phyloP scores from a whole-genome alignment of 345 rosid species.

The Trapa bicornis region DNA sequence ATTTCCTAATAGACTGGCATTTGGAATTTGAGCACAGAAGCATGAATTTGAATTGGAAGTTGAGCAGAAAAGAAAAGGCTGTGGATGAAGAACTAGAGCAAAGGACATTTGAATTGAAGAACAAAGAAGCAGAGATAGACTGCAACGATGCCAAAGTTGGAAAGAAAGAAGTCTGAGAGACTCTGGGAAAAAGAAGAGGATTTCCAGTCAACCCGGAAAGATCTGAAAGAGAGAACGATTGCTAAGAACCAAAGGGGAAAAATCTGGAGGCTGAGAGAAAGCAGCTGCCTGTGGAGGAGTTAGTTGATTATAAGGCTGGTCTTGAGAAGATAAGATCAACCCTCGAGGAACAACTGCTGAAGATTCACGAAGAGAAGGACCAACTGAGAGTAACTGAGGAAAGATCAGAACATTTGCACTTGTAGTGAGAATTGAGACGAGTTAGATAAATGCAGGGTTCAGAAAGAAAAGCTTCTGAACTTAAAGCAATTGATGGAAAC shows the following conservation, averaged over 20 bases:
- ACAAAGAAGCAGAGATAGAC: conserved; percentile 69
- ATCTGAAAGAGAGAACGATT: conserved; percentile 59
- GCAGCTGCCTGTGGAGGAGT: conserved; percentile 29
- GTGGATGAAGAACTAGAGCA: conserved; percentile 55
- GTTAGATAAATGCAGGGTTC: conserved; percentile 59
- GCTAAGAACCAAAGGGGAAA: conserved; percentile 47
- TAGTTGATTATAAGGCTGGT: conserved; percentile 43
- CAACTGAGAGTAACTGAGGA: conserved; percentile 59
- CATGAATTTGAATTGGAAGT: conserved; percentile 65
- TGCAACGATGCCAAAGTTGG: conserved; percentile 71
- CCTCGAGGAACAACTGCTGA: conserved; percentile 48
- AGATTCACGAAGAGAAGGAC: conserved; percentile 52
- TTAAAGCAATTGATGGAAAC: conserved; percentile 66
- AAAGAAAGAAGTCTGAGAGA: conserved; percentile 65
- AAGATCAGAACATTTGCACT: conserved; percentile 48
- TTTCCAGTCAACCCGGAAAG: conserved; percentile 44
- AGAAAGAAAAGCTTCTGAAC: conserved; percentile 63
- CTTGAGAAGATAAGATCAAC: conserved; percentile 53
- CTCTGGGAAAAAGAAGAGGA: conserved; percentile 67
- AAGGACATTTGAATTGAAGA: conserved; percentile 59
- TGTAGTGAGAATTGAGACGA: conserved; percentile 79
- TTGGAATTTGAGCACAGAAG: conserved; percentile 20
- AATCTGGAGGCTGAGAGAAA: conserved; percentile 48
- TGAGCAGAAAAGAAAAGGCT: conserved; percentile 64
- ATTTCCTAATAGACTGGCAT: no score